phyloP scores from a whole-genome alignment of 495 filamentous ascomycete species.

The Endocarpon pusillum region DNA sequence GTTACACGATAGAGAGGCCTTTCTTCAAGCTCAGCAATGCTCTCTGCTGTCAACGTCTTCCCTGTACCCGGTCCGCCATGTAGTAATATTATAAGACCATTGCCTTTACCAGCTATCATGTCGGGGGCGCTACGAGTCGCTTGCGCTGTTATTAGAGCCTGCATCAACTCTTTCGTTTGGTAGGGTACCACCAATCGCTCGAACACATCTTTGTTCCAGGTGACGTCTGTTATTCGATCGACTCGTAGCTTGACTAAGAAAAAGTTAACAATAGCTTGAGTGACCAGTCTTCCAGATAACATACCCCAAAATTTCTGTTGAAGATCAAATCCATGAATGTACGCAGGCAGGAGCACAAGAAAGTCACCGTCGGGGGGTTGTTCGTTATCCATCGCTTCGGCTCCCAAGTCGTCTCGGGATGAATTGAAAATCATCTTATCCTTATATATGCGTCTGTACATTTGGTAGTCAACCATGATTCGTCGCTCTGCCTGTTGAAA shows the following conservation, averaged over 20 bases:
- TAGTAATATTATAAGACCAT: constrained; percentile 38
- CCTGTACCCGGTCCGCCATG: constrained; percentile 40
- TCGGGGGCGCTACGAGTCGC: neutral
- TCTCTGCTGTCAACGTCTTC: constrained; percentile 40
- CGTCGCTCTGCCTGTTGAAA: too few relatives aligned
- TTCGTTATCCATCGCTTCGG: neutral
- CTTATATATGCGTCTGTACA: constrained; percentile 3
- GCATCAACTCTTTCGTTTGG: constrained; percentile 30
- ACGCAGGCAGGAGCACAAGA: constrained; percentile 10
- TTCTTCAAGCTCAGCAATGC: constrained; percentile 32
- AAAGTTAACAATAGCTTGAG: neutral
- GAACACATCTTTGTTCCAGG: constrained; percentile 28
- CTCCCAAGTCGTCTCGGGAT: neutral
- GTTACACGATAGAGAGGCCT: constrained; percentile 37
- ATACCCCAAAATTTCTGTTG: constrained; percentile 18
- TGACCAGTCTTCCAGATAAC: neutral
- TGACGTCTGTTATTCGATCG: constrained; percentile 18
- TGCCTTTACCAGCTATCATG: constrained; percentile 34
- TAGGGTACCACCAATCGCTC: constrained; percentile 27
- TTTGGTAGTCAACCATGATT: constrained; percentile 8
- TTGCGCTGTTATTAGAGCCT: constrained; percentile 24
- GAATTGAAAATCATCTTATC: neutral
- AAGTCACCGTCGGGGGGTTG: constrained; percentile 5
- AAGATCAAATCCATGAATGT: constrained; percentile 17
- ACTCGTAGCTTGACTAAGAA: constrained; percentile 10